phyloP scores from a whole-genome alignment of 225 moss, liverwort and hornwort genomes.

The Pseudisothecium myosuroides region DNA sequence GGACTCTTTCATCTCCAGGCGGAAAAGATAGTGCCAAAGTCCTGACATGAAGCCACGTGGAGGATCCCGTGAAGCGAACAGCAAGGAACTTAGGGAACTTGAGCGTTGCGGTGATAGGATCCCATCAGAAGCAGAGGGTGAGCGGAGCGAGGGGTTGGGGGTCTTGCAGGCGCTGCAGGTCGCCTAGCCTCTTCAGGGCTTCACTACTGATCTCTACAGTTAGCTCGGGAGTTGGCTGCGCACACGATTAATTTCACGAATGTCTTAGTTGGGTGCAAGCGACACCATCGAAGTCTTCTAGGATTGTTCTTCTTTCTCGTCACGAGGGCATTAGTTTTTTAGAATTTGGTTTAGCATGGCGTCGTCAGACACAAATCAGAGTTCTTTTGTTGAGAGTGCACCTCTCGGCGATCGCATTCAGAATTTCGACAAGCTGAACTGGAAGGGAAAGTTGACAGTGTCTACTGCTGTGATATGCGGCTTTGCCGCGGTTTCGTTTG shows the following conservation, averaged over 20 bases:
- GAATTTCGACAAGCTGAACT: constrained; percentile 23
- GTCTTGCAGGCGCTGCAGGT: not conserved
- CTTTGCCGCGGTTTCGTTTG: constrained; percentile 10
- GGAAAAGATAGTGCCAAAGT: not conserved
- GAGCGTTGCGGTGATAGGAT: not conserved
- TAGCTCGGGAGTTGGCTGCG: not conserved
- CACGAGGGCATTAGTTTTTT: not conserved
- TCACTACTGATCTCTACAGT: not conserved
- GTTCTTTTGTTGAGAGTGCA: not conserved
- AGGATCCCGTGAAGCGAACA: not conserved
- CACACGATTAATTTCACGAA: not conserved
- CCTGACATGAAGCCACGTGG: not conserved
- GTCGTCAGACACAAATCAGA: constrained; percentile 10
- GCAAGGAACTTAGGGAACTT: not conserved
- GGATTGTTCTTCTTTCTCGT: not conserved
- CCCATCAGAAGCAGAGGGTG: not conserved
- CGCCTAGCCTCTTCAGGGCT: not conserved
- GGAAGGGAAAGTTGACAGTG: constrained; percentile 30
- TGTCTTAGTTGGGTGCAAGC: not conserved
- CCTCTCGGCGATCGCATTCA: constrained; percentile 11
- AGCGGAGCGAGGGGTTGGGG: not conserved
- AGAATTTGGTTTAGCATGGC: constrained; percentile 3
- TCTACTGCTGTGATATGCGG: constrained; percentile 25
- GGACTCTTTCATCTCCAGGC: not conserved
- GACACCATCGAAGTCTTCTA: not conserved